Base-by-base conservation (phyloP, 2,329 filamentous ascomycete genomes). In the Fragosphaeria purpurea region DNA sequence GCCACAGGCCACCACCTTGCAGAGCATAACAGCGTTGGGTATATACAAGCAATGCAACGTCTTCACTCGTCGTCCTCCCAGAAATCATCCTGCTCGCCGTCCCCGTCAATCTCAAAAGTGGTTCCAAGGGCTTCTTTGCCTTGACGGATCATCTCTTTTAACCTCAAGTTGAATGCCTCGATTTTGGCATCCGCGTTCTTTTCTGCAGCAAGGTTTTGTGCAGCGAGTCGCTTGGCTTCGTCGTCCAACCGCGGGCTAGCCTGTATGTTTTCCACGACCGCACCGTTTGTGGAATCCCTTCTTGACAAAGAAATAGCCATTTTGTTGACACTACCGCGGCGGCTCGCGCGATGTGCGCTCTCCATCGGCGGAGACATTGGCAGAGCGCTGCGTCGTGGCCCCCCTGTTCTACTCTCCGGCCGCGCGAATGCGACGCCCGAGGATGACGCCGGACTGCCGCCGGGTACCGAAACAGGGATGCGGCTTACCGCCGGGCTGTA, bases 121-220 rank as follows among this genome's bases (percentile, higher is more conserved):
- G 85, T 86, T 2, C 84, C 90, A 13, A 98, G 68, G 2, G 93
- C 93, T 65, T 93, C 85, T 59, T 85, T 85, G 1, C 90, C 93
- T 66, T 97, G 85, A 2, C 83, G 76, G 50, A 98, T 94, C 85
- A 98, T 88, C 37, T 83, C 85, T 61, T 86, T 80, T 45, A 97
- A 70, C 59, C 86, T 81, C 45, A 80, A 75, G 62, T 93, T 94
- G 66, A 97, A 82, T 32, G 84, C 79, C 46, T 81, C 82, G 58
- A 97, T 85, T 48, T 85, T 82, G 42, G 83, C 80, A 58, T 97
- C 89, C 7, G 86, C 79, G 58, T 90, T 83, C 44, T 82, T 75
- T 59, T 95, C 88, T 52, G 86, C 85, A 47, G 80, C 79, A 31
- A 82, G 74, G 57, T 84, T 79, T 61, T 80, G 77, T n/a, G 82